Evolutionary conservation across 495 filamentous ascomycete species (phyloP).

Genomic region (Neurospora sublineolata): DNA sequence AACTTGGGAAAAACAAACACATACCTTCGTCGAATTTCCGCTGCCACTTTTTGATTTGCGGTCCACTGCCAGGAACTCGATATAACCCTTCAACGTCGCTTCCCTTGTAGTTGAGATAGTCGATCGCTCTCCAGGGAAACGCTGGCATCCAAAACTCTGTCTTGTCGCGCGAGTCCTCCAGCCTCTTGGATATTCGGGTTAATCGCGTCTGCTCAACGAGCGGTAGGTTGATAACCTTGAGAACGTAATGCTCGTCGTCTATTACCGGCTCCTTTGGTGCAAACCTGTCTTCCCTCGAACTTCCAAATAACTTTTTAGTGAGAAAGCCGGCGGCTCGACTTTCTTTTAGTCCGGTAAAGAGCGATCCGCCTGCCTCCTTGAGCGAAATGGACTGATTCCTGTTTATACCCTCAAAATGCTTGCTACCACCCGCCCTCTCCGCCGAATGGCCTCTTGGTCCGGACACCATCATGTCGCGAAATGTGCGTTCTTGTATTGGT

Average conservation of each 20-base stretch:
- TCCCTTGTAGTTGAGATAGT: slow-evolving; percentile 85
- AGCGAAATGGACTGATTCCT: slow-evolving; percentile 36
- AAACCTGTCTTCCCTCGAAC: slow-evolving; percentile 59
- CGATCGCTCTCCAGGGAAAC: slow-evolving; percentile 81
- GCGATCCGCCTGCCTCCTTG: slow-evolving; percentile 53
- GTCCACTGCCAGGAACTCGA: slow-evolving; percentile 71
- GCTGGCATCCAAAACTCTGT: slow-evolving; percentile 97
- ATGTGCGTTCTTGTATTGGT: slow-evolving; percentile 52
- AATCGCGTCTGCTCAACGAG: slow-evolving; percentile 74
- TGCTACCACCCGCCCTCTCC: slow-evolving; percentile 45
- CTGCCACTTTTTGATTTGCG: slow-evolving; percentile 79
- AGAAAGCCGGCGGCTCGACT: slow-evolving; percentile 67
- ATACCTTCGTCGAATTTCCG: slow-evolving; percentile 70
- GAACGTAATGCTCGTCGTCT: slow-evolving; percentile 64
- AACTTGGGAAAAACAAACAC: too few relatives aligned
- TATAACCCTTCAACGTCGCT: slow-evolving; percentile 87
- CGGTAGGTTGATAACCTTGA: slow-evolving; percentile 67
- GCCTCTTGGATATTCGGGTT: slow-evolving; percentile 73
- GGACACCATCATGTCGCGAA: slow-evolving; percentile 52
- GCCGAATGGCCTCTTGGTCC: slow-evolving; percentile 49
- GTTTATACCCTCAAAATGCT: slow-evolving; percentile 22
- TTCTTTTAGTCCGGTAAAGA: slow-evolving; percentile 64
- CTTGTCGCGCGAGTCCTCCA: slow-evolving; percentile 78
- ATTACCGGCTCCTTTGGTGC: slow-evolving; percentile 52
- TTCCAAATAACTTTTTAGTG: slow-evolving; percentile 67